A percentile compares a stretch with the other conserved stretches of the same genome.
phyloP scores from a whole-genome alignment of 1,139 yeast species.

The Suhomyces bolitotheri region DNA sequence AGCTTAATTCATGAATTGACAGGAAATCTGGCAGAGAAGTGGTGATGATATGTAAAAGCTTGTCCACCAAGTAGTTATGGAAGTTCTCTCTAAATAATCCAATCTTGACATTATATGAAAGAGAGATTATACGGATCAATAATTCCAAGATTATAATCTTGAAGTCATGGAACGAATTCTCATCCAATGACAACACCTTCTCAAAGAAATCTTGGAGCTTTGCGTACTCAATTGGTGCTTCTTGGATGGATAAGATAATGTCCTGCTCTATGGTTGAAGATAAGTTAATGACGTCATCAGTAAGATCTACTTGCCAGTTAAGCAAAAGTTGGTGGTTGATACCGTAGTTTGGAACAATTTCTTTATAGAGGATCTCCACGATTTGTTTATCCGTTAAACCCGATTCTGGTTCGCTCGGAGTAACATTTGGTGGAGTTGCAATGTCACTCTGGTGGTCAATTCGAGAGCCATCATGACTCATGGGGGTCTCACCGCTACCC shows the following conservation, averaged over 20 bases:
- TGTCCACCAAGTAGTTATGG: constrained; percentile 24
- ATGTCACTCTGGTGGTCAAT: no score
- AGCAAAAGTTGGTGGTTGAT: constrained; percentile 30
- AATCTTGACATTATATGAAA: constrained; percentile 29
- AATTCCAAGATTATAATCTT: constrained; percentile 34
- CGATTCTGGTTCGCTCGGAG: background rate
- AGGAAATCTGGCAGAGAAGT: constrained; percentile 1
- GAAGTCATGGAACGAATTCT: constrained; percentile 31
- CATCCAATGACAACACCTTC: constrained; percentile 22
- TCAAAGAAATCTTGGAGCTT: constrained; percentile 18
- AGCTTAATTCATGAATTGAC: constrained; percentile 13
- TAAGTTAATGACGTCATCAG: constrained; percentile 21
- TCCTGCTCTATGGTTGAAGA: constrained; percentile 27
- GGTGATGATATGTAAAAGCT: constrained; percentile 14
- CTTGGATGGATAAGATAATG: constrained; percentile 17
- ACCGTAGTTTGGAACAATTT: constrained; percentile 26
- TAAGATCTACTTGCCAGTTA: constrained; percentile 43
- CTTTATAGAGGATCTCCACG: constrained; percentile 23
- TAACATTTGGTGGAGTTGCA: background rate
- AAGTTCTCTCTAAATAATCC: constrained; percentile 23
- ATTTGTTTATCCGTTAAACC: constrained; percentile 10
- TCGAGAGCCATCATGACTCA: no score
- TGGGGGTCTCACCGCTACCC: no score
- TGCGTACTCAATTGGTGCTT: constrained; percentile 3
- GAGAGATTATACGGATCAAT: constrained; percentile 24